phyloP scores from a whole-genome alignment of 306 rosid genomes.

The Pyrus communis region DNA sequence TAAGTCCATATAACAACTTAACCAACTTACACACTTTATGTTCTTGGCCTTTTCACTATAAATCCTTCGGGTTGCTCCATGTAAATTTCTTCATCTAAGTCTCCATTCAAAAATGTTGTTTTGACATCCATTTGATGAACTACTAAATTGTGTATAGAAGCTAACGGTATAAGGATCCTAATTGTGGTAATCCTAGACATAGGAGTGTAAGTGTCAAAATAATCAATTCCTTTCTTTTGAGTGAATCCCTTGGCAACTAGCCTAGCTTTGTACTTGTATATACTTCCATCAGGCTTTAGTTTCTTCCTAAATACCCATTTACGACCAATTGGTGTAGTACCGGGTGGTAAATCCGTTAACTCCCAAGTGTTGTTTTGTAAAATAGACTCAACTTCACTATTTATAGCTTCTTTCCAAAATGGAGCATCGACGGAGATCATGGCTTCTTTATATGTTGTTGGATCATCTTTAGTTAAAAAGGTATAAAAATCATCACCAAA shows the following conservation, averaged over 20 bases:
- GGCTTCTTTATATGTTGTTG: too few species aligned
- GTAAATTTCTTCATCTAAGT: background rate
- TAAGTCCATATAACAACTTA: background rate
- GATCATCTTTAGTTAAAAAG: too few species aligned
- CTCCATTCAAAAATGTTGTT: background rate
- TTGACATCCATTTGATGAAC: background rate
- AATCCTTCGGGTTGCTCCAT: background rate
- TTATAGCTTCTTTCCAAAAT: conserved; percentile 3
- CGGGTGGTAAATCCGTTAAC: background rate
- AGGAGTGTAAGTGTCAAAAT: background rate
- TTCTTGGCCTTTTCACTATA: background rate
- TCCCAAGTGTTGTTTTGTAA: background rate
- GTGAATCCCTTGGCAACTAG: background rate
- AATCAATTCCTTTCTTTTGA: background rate
- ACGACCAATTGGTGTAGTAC: background rate
- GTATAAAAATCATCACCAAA: too few species aligned
- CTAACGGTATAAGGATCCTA: background rate
- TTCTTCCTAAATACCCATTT: background rate
- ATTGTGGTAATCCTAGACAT: background rate
- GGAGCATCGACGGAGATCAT: background rate
- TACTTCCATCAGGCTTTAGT: background rate
- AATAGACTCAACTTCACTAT: background rate
- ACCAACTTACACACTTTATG: background rate
- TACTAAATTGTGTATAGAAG: background rate
- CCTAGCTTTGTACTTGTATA: background rate